Base-by-base conservation (phyloP, 345 rosid species). In the Punica granatum region DNA sequence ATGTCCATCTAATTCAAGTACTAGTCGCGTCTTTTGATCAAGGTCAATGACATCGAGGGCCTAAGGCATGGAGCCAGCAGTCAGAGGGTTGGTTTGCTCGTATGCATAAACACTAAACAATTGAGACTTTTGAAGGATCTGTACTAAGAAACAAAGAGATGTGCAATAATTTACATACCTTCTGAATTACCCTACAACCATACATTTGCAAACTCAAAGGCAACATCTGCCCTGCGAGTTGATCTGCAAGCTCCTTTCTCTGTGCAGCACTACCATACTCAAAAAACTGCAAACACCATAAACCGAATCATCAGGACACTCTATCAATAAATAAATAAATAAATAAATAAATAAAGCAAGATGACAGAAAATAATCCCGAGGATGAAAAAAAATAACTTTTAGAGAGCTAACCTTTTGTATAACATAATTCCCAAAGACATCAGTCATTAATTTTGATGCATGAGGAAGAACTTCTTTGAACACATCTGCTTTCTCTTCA, bases 161-260 rank as follows among this genome's bases (percentile, higher is more conserved):
- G 18, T 30, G 1, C 6, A 56, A 4, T 26, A 64, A 30, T 43
- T 63, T 37, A 3, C n/a, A 65, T 76, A 92, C 99, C 98, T 95
- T 95, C 72, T 95, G 98, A 76, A 95, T 92, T 70, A 95, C 99
- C 68, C 99, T 97, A 62, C 99, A 92, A 62, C 99, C 99, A 77
- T 95, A 95, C 99, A 95, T 95, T 78, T 95, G 99, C 76, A 95
- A 75, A 80, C 99, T 89, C 78, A 95, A 79, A 67, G 87, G 82
- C 77, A 95, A 70, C 83, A 92, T 85, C 78, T 92, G 92, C 69
- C 97, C 97, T 70, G 78, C 75, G 77, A 95, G 93, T 70, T 92
- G 92, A 82, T 79, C 77, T n/a, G 92, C 90, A 60, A 95, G 97
- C 72, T 90, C 92, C 77, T 85, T 86, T 66, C 98, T 85, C 79